Conservation (phyloP, 140 eudicot genomes). For the Erigeron philadelphicus region DNA sequence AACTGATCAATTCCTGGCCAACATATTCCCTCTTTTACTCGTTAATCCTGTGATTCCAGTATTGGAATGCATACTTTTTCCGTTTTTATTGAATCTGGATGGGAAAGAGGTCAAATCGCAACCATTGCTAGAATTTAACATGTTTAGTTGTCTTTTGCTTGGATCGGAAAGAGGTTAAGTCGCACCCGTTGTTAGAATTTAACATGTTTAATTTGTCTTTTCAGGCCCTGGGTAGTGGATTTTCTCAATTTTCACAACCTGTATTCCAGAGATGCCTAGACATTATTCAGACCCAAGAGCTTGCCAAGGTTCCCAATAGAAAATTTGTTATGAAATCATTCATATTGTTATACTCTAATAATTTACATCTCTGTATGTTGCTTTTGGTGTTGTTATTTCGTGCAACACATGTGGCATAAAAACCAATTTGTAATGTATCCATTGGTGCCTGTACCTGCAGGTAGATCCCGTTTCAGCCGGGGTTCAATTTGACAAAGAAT, state of each 20-base stretch:
- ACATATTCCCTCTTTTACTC: too few relatives aligned
- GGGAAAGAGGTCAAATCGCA: background rate
- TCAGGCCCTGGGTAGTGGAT: conserved; percentile 93
- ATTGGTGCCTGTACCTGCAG: conserved; percentile 31
- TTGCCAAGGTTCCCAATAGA: conserved; percentile 63
- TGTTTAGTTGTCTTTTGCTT: conserved; percentile 18
- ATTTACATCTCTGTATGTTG: background rate
- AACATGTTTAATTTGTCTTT: conserved; percentile 18
- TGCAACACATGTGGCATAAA: background rate
- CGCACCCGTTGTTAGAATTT: conserved; percentile 13
- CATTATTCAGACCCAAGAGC: conserved; percentile 77
- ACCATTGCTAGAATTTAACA: conserved; percentile 8
- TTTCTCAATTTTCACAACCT: conserved; percentile 80
- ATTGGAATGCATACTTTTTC: background rate
- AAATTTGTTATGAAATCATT: conserved; percentile 21
- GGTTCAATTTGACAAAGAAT: conserved; percentile 80
- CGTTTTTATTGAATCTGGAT: background rate
- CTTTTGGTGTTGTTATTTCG: background rate
- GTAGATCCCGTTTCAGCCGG: conserved; percentile 79
- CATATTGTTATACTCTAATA: conserved; percentile 2
- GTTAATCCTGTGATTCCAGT: background rate
- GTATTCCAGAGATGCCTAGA: conserved; percentile 95
- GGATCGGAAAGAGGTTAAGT: background rate
- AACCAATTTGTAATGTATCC: background rate
- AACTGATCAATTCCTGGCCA: too few relatives aligned